A percentile compares a stretch with the other conserved stretches of the same genome.
These are phyloP conservation scores for Hypoxylon lenormandii DNA, from an alignment of 495 filamentous ascomycete genomes.

Conservation along the genomic window DNA sequence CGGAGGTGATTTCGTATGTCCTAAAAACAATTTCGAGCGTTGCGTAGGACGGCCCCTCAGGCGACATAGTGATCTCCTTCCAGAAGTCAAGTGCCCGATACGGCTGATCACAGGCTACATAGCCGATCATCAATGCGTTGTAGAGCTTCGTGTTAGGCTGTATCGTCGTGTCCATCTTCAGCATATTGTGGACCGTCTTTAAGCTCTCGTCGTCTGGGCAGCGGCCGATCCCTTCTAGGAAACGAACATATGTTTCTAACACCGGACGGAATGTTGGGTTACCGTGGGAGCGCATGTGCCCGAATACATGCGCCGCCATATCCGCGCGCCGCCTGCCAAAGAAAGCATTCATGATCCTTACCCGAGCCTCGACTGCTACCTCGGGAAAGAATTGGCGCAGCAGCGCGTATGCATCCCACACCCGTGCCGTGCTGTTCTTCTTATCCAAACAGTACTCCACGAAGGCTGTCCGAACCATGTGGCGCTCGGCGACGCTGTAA, in stretches of 20 bases:
- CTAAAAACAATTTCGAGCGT: constrained; percentile 83
- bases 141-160: constrained; percentile 79
- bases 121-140: constrained; percentile 88
- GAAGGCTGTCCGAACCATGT: constrained; percentile 70
- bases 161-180: constrained; percentile 85
- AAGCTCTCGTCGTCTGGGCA: constrained; percentile 73
- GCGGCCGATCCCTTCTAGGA: constrained; percentile 78
- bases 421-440: constrained; percentile 67
- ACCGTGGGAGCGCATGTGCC: constrained; percentile 82
- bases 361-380: constrained; percentile 68
- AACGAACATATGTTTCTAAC: constrained; percentile 77
- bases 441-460: constrained; percentile 73
- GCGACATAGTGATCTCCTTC: constrained; percentile 77
- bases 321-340: constrained; percentile 80
- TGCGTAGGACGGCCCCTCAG: constrained; percentile 83
- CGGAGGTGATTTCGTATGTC: constrained; percentile 73
- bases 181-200: constrained; percentile 83
- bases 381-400: constrained; percentile 83
- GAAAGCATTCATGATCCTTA: constrained; percentile 82
- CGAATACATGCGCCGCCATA: constrained; percentile 85
- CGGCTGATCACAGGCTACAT: constrained; percentile 72
- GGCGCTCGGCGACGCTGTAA: constrained; percentile 73
- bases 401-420: constrained; percentile 86
- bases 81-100: constrained; percentile 79
- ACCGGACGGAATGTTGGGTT: constrained; percentile 69